Conservation (phyloP, 2,329 filamentous ascomycete species). For the Penicillium sp. region DNA sequence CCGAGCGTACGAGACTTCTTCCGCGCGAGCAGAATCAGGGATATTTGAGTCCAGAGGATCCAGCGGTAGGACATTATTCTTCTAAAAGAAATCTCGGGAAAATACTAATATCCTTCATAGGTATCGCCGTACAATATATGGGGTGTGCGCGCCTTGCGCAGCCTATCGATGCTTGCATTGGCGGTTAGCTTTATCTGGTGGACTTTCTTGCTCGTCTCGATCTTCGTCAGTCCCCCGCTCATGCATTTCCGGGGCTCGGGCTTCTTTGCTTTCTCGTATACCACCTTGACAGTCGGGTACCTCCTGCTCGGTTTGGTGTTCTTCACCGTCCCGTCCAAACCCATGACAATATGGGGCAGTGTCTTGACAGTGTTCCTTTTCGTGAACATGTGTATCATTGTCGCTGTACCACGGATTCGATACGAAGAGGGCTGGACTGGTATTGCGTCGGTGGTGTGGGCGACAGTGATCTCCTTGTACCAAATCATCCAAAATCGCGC, state of each 20-base stretch:
- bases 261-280: slow-evolving; percentile 82
- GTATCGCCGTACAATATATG: slow-evolving; percentile 92
- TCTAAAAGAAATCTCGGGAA: not conserved
- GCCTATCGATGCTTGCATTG: slow-evolving; percentile 70
- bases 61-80: slow-evolving; percentile 13
- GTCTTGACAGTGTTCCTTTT: slow-evolving; percentile 62
- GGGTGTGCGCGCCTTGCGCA: slow-evolving; percentile 75
- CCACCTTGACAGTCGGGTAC: slow-evolving; percentile 69
- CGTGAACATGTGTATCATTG: slow-evolving; percentile 70
- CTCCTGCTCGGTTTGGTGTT: slow-evolving; percentile 74
- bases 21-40: slow-evolving; percentile 8
- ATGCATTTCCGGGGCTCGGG: slow-evolving; percentile 84
- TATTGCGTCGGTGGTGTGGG: slow-evolving; percentile 79
- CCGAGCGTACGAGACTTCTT: slow-evolving; percentile 21
- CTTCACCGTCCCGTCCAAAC: slow-evolving; percentile 75
- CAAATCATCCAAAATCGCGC: slow-evolving; percentile 71
- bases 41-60: slow-evolving; percentile 21
- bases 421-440: slow-evolving; percentile 88
- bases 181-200: slow-evolving; percentile 82
- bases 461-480: slow-evolving; percentile 71
- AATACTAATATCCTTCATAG: slow-evolving; percentile 22
- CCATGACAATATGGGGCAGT: slow-evolving; percentile 67
- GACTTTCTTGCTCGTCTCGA: slow-evolving; percentile 78
- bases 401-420: slow-evolving; percentile 67
- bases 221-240: slow-evolving; percentile 83